These are phyloP conservation scores for Mycena rebaudengoi DNA, from an alignment of 768 basidiomycete genomes.

Conservation along the genomic window DNA sequence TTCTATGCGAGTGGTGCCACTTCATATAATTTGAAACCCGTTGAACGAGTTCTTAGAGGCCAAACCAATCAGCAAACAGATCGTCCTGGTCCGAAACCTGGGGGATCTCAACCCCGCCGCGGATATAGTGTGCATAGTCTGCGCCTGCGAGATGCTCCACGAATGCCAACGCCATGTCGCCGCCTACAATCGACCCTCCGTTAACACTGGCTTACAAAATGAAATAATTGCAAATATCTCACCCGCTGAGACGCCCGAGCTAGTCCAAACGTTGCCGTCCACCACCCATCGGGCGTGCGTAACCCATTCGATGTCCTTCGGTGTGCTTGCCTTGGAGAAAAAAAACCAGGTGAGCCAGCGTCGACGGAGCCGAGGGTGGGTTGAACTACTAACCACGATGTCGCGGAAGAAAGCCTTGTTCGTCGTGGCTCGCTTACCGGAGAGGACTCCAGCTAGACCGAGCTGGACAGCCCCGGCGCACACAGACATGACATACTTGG, in stretches of 20 bases:
- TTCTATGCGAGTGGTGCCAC: no score
- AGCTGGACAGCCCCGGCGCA: slow-evolving; percentile 44
- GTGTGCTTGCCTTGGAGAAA: slow-evolving; percentile 21
- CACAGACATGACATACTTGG: slow-evolving; percentile 43
- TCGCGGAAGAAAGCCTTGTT: slow-evolving; percentile 42
- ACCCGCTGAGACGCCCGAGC: slow-evolving; percentile 46
- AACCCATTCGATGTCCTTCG: slow-evolving; percentile 41
- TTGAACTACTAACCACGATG: slow-evolving; percentile 29
- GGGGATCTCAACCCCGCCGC: no score
- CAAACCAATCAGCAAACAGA: no score
- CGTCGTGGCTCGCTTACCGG: slow-evolving; percentile 46
- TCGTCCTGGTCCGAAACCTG: no score
- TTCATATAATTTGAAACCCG: no score
- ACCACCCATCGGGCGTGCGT: slow-evolving; percentile 46
- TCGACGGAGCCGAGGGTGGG: no score
- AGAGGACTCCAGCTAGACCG: slow-evolving; percentile 40
- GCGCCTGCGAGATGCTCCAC: no score
- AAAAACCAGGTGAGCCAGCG: background rate
- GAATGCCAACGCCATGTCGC: no score
- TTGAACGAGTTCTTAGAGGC: no score
- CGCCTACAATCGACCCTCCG: no score
- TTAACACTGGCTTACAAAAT: no score
- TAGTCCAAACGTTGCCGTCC: slow-evolving; percentile 45
- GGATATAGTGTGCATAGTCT: no score
- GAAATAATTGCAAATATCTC: background rate